Conservation (phyloP, 192 early-diverging fungal species). For the Backusella sp. region DNA sequence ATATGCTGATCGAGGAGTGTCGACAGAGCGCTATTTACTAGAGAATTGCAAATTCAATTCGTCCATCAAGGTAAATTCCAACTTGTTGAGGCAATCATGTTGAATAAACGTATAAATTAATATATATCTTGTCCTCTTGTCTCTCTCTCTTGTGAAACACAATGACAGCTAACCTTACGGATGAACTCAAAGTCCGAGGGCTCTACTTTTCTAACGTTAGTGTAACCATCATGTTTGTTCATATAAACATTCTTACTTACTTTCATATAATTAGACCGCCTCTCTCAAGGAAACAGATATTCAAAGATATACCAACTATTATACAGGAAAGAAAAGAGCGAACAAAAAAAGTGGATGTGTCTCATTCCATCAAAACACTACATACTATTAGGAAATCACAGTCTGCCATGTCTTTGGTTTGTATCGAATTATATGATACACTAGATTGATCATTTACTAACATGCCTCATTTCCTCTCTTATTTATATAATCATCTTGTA, state of each 20-base stretch:
- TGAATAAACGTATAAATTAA: not conserved
- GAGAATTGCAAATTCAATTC: slow-evolving; percentile 77
- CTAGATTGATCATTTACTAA: not conserved
- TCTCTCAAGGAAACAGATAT: slow-evolving; percentile 34
- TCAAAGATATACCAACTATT: slow-evolving; percentile 28
- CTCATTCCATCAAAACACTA: not conserved
- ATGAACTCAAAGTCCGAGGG: slow-evolving; percentile 32
- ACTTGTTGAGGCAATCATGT: not conserved
- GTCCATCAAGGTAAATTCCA: slow-evolving; percentile 58
- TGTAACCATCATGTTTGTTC: not conserved
- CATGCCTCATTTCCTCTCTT: not conserved
- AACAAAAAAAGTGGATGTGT: not conserved
- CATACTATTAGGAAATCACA: slow-evolving; percentile 19
- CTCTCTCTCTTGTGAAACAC: not conserved
- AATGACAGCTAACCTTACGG: slow-evolving; percentile 34
- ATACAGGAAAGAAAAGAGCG: slow-evolving; percentile 14
- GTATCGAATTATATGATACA: not conserved
- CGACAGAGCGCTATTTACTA: slow-evolving; percentile 56
- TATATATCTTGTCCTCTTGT: not conserved
- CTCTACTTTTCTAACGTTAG: slow-evolving; percentile 30
- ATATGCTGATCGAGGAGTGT: slow-evolving; percentile 54
- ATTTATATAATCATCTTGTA: not conserved
- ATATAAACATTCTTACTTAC: not conserved
- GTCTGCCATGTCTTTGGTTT: slow-evolving; percentile 19
- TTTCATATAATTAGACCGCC: slow-evolving; percentile 26